A percentile compares a stretch with the other conserved stretches of the same genome.
These are phyloP conservation scores for Diaporthe batatas DNA, from an alignment of 2,329 filamentous ascomycete species.

Conservation along the genomic window DNA sequence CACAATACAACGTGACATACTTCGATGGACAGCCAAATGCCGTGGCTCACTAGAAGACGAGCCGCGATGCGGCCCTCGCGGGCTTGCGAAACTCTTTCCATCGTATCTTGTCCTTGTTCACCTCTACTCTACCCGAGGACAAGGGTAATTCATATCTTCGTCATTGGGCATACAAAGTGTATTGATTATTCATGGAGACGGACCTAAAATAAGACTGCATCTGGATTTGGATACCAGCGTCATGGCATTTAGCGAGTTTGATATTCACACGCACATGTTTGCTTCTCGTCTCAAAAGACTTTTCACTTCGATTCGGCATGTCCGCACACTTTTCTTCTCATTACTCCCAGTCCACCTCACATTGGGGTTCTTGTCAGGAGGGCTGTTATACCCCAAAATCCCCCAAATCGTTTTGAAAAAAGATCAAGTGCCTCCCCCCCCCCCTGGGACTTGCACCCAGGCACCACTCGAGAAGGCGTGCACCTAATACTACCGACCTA, in stretches of 20 bases:
- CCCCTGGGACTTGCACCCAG: neutral
- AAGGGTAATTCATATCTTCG: slow-evolving; percentile 41
- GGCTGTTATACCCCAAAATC: slow-evolving; percentile 42
- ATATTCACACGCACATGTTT: slow-evolving; percentile 50
- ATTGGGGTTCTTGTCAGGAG: slow-evolving; percentile 42
- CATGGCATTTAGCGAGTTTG: slow-evolving; percentile 62
- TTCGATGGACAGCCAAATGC: slow-evolving; percentile 57
- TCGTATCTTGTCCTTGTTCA: slow-evolving; percentile 39
- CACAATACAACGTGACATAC: slow-evolving; percentile 59
- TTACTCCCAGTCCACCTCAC: slow-evolving; percentile 41
- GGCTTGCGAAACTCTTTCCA: slow-evolving; percentile 37
- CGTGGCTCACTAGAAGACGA: slow-evolving; percentile 39
- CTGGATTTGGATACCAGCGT: slow-evolving; percentile 49
- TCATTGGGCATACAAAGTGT: slow-evolving; percentile 41
- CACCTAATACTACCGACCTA: slow-evolving; percentile 28
- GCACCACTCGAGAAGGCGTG: slow-evolving; percentile 22
- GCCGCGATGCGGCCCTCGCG: slow-evolving; percentile 40
- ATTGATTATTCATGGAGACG: slow-evolving; percentile 40
- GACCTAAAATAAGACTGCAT: slow-evolving; percentile 43
- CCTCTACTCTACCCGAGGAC: slow-evolving; percentile 17
- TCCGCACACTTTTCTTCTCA: slow-evolving; percentile 37
- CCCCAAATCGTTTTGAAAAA: slow-evolving; percentile 41
- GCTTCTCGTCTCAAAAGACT: slow-evolving; percentile 38
- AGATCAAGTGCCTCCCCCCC: slow-evolving; percentile 44
- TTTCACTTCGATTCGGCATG: slow-evolving; percentile 45